Base-by-base conservation (phyloP, 2,329 filamentous ascomycete species). In the Phialocephala subalpina region DNA sequence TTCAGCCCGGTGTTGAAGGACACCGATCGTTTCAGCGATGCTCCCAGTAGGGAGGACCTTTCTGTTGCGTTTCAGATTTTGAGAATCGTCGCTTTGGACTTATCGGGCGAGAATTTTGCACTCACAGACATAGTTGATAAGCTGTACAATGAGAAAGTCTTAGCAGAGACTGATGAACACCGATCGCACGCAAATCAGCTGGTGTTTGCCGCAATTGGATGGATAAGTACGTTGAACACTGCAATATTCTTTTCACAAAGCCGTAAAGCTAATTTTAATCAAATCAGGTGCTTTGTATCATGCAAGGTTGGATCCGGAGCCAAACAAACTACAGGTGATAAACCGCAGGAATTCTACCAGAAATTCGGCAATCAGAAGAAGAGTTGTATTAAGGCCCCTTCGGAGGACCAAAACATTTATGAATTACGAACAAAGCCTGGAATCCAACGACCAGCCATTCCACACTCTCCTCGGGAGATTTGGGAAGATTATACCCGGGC, bases 201-300 rank as follows among this genome's bases (percentile, higher is more conserved):
- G 25, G 61, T 67, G 8, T 69, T 67, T 53, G 59, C 59, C 5
- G 52, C 20, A 3, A 2, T 67, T 22, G 64, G 64, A 40, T 67
- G 64, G 67, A 20, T 67, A 4, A 66, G 64, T 69, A 52, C 12
- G 59, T 58, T n/a, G 6, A 3, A 9, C 18, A 7, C 40, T 25
- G 33, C 14, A 55, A 14, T 27, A 45, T 33, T 33, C 20, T 6
- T 6, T 14, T 18, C 53, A 4, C 14, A 20, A 2, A 11, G 29
- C 49, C 1, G 3, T n/a, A 45, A 2, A 20, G 33, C 59, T 55
- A 33, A 53, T 29, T 6, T 25, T 36, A 66, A 63, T 52, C n/a
- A 6, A 66, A 49, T 25, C 14, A 49, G 45, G 45, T 7, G 20
- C 61, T 52, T 38, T 65, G 5, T 66, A 59, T 49, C 29, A 52